Evolutionary conservation across 2,329 filamentous ascomycete genomes (phyloP).

Genomic region (Fusarium dlaminii): DNA sequence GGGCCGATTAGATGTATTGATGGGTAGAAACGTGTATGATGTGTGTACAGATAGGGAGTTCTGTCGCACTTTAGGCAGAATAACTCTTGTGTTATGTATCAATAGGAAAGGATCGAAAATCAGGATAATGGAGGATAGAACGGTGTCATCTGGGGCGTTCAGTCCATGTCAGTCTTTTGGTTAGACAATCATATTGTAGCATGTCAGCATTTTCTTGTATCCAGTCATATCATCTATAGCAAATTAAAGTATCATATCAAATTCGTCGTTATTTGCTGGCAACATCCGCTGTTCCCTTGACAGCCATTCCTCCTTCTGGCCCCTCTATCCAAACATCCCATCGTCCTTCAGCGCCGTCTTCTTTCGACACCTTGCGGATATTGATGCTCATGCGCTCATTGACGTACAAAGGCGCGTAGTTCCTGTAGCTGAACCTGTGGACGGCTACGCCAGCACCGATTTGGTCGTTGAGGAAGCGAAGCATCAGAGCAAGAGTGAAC

Average conservation of each 20-base stretch:
- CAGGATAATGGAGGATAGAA: constrained; percentile 7
- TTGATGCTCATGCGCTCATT: constrained; percentile 77
- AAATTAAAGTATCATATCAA: not conserved
- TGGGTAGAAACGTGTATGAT: constrained; percentile 19
- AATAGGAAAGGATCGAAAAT: not conserved
- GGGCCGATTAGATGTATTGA: constrained; percentile 59
- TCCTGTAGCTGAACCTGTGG: constrained; percentile 76
- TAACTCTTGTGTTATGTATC: not conserved
- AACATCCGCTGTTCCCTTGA: constrained; percentile 62
- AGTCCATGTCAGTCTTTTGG: not conserved
- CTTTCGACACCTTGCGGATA: constrained; percentile 57
- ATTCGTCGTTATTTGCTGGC: not conserved
- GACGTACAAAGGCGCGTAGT: constrained; percentile 83
- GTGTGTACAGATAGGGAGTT: not conserved
- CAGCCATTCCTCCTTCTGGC: constrained; percentile 68
- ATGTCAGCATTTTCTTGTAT: constrained; percentile 23
- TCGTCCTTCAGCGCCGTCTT: constrained; percentile 44
- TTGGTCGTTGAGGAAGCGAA: constrained; percentile 65
- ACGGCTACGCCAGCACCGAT: constrained; percentile 50
- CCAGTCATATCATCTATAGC: not conserved
- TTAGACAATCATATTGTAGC: constrained; percentile 24
- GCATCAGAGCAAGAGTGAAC: constrained; percentile 79
- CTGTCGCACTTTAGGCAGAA: not conserved
- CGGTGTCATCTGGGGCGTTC: constrained; percentile 3
- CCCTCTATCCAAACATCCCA: constrained; percentile 56